Base-by-base conservation (phyloP, 2,329 filamentous ascomycete species). In the Teratosphaeriaceae sp. region DNA sequence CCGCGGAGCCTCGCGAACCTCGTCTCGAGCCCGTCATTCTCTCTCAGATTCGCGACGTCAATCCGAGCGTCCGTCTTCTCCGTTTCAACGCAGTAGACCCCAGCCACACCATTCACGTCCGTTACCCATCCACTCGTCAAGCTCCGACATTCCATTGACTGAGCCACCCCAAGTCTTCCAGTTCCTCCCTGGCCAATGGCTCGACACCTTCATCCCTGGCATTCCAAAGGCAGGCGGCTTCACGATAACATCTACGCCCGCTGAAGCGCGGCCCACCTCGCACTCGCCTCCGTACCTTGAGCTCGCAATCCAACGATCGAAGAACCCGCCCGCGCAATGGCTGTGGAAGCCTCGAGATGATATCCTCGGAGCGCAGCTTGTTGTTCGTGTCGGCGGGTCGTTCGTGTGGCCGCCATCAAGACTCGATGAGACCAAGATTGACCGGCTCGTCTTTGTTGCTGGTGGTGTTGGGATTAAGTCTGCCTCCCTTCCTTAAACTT, bases 161-260 rank as follows among this genome's bases (percentile, higher is more conserved):
- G 42, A 57, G 5, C 26, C 44, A 48, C 57, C 46, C 59, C 65
- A 33, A 63, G n/a, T n/a, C n/a, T n/a, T n/a, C n/a, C n/a, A 85
- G 74, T 94, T 92, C 65, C 72, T 80, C 5, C 79, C 88, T 4
- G 88, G 88, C 42, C 88, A 94, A 71, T 95, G 88, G 86, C 74
- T 95, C 43, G 88, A 95, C 61, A 81, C 88, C 5, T 82, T 84
- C 61, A 76, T 88, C 41, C 87, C 88, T 1, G 71, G 69, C 27
- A 67, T 86, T 34, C 56, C 74, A 33, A 80, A 83, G 60, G 81
- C 86, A 3, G 88, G 88, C 24, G 88, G 88, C 45, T 95, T 94
- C 70, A 94, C 88, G 31, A 84, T 94, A 50, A 90, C 87, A 5
- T 92, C 85, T 1, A 69, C 83, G 0, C 87, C 87, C 0, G 67